These are phyloP conservation scores for Acacia crassicarpa DNA, from an alignment of 306 rosid genomes.

Conservation along the genomic window DNA sequence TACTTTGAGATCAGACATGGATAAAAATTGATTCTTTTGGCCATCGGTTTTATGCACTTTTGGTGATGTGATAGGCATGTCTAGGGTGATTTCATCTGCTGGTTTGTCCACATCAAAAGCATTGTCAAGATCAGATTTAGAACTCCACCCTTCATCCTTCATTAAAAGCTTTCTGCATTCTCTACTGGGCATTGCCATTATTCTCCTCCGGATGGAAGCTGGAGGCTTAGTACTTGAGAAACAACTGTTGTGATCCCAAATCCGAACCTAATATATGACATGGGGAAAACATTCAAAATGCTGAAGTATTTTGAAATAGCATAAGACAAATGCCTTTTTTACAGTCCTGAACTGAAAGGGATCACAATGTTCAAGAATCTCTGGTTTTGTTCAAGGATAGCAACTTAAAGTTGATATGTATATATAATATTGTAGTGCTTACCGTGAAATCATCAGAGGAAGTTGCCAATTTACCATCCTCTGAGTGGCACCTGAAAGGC, in stretches of 20 bases:
- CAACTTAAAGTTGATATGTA: neutral
- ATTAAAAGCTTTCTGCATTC: constrained; percentile 52
- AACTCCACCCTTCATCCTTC: constrained; percentile 34
- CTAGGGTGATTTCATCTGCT: constrained; percentile 19
- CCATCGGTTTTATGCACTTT: constrained; percentile 54
- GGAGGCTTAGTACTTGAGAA: constrained; percentile 41
- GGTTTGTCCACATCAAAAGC: constrained; percentile 26
- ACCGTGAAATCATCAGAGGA: constrained; percentile 91
- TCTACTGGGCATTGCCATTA: constrained; percentile 70
- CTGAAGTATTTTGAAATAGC: neutral
- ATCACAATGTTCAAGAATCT: constrained; percentile 2
- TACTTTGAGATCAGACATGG: constrained; percentile 36
- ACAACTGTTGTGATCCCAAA: constrained; percentile 57
- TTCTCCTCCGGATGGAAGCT: constrained; percentile 64
- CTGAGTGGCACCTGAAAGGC: constrained; percentile 62
- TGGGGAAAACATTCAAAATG: constrained; percentile 4
- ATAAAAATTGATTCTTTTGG: constrained; percentile 40
- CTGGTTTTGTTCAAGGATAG: neutral
- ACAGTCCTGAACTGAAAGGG: neutral
- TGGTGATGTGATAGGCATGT: constrained; percentile 46
- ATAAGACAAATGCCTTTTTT: neutral
- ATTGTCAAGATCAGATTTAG: constrained; percentile 31
- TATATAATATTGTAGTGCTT: constrained; percentile 17
- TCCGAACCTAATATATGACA: constrained; percentile 57
- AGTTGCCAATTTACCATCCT: constrained; percentile 83